These are phyloP conservation scores for Beauveria asiatica DNA, from an alignment of 2,329 filamentous ascomycete genomes.

Conservation along the genomic window DNA sequence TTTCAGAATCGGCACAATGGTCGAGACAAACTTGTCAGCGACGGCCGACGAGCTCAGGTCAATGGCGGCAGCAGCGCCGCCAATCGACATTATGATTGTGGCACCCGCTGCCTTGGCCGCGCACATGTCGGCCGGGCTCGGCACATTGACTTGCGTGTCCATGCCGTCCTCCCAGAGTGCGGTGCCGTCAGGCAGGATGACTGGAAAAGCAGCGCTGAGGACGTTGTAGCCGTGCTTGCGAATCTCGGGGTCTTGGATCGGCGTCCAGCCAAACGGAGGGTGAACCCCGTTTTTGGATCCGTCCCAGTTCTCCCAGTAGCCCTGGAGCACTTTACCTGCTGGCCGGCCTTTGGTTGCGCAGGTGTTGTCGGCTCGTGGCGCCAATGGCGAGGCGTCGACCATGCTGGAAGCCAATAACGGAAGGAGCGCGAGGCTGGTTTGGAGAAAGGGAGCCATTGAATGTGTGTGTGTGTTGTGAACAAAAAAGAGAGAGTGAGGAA, in stretches of 20 bases:
- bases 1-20: slow-evolving; percentile 27
- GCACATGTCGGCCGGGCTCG: slow-evolving; percentile 25
- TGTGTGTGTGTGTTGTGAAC: neutral
- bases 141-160: slow-evolving; percentile 23
- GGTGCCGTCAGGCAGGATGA: slow-evolving; percentile 26
- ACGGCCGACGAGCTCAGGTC: slow-evolving; percentile 24
- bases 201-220: slow-evolving; percentile 26
- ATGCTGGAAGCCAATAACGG: slow-evolving; percentile 11
- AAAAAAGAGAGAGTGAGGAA: no score
- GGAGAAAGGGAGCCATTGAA: slow-evolving; percentile 14
- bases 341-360: slow-evolving; percentile 26
- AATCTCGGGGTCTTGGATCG: slow-evolving; percentile 23
- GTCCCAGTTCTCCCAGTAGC: slow-evolving; percentile 31
- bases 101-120: slow-evolving; percentile 25
- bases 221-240: slow-evolving; percentile 26
- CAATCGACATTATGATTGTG: slow-evolving; percentile 27
- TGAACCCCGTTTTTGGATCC: slow-evolving; percentile 25
- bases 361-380: slow-evolving; percentile 16
- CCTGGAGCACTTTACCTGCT: slow-evolving; percentile 24
- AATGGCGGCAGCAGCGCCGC: slow-evolving; percentile 25
- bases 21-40: slow-evolving; percentile 26
- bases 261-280: slow-evolving; percentile 25
- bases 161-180: slow-evolving; percentile 26
- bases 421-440: slow-evolving; percentile 14
- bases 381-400: slow-evolving; percentile 8